phyloP scores from a whole-genome alignment of 1,284 basidiomycete genomes.

The Ceratobasidium sp. region DNA sequence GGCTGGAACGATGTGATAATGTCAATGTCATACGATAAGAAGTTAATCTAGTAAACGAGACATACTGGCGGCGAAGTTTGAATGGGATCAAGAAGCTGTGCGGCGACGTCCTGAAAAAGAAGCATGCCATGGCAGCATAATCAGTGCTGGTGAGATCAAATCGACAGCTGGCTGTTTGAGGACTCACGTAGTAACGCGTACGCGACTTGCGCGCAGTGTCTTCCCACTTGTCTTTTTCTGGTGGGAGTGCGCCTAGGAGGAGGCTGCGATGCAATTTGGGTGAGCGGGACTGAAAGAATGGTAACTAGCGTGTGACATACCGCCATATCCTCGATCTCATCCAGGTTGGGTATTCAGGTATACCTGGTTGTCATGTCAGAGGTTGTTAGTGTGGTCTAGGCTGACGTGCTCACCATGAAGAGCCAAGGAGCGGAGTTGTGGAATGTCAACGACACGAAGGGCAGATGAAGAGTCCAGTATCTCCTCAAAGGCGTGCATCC shows the following conservation, averaged over 20 bases:
- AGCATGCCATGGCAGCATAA: constrained; percentile 8
- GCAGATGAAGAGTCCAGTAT: constrained; percentile 46
- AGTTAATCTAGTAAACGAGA: not conserved
- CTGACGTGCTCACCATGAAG: constrained; percentile 37
- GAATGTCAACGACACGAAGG: constrained; percentile 45
- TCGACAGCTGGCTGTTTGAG: not conserved
- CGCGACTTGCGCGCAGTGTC: constrained; percentile 39
- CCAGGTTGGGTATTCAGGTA: constrained; percentile 48
- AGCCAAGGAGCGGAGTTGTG: constrained; percentile 40
- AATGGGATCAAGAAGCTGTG: constrained; percentile 47
- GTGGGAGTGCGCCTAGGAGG: constrained; percentile 48
- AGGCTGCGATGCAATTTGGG: constrained; percentile 33
- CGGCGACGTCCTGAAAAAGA: constrained; percentile 43
- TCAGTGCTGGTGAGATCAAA: constrained; percentile 25
- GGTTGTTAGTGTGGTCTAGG: not conserved
- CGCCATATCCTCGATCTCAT: constrained; percentile 49
- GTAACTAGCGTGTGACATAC: constrained; percentile 26
- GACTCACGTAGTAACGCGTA: constrained; percentile 48
- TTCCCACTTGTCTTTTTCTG: constrained; percentile 49
- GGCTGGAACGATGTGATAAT: constrained; percentile 43
- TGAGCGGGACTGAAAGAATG: constrained; percentile 2
- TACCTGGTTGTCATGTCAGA: constrained; percentile 31
- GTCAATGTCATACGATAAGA: not conserved
- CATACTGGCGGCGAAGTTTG: constrained; percentile 47
- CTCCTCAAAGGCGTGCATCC: constrained; percentile 48